Percentiles rank a stretch among this genome's conserved stretches.
Evolutionary conservation across 148 eudicot genomes (phyloP).

Genomic region (Silene latifolia): DNA sequence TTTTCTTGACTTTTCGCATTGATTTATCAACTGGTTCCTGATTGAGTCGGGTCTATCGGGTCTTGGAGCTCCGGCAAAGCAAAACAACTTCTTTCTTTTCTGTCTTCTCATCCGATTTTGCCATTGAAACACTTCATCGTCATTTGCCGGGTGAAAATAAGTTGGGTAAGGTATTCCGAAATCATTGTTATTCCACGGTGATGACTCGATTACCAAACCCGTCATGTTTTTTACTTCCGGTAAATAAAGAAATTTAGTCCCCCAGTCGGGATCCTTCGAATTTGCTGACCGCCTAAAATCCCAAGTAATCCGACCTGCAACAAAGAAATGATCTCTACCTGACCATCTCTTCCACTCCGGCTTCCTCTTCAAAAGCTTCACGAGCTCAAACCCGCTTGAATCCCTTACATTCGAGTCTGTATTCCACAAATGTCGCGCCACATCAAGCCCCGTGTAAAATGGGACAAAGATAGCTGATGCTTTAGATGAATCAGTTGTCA

Average conservation of each 20-base stretch:
- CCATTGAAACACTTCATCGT: conserved; percentile 44
- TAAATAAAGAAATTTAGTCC: conserved; percentile 51
- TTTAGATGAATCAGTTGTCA: conserved; percentile 50
- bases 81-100: conserved; percentile 43
- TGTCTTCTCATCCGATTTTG: conserved; percentile 37
- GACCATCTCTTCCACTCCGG: conserved; percentile 50
- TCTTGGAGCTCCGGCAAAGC: conserved; percentile 67
- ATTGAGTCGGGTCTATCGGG: conserved; percentile 51
- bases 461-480: conserved; percentile 74
- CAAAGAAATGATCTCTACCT: conserved; percentile 70
- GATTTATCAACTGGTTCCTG: conserved; percentile 45
- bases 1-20: conserved; percentile 33
- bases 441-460: conserved; percentile 68
- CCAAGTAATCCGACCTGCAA: conserved; percentile 64
- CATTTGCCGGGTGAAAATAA: conserved; percentile 59
- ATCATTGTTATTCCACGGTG: conserved; percentile 52
- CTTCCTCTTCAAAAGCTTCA: conserved; percentile 40
- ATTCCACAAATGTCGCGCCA: conserved; percentile 56
- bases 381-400: conserved; percentile 32
- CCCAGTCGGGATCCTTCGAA: conserved; percentile 49
- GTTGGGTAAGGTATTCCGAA: conserved; percentile 76
- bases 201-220: conserved; percentile 47
- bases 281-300: conserved; percentile 57
- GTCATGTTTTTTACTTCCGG: conserved; percentile 52
- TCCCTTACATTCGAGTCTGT: conserved; percentile 48